Percentiles rank a stretch among this genome's conserved stretches.
Evolutionary conservation across 2,329 filamentous ascomycete species (phyloP).

Genomic region (Stemphylium beticola): DNA sequence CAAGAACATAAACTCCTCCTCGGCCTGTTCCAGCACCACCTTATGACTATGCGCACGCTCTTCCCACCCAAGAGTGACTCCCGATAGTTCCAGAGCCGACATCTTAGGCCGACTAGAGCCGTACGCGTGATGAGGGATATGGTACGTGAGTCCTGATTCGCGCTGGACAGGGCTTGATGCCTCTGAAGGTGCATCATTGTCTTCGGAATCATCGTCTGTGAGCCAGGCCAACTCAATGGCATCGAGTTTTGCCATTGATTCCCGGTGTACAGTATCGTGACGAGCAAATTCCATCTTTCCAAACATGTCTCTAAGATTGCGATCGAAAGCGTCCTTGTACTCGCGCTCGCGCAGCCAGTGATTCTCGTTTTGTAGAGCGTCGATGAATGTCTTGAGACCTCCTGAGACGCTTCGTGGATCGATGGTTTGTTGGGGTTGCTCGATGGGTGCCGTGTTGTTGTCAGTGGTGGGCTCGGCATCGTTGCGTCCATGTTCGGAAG

Average conservation of each 20-base stretch:
- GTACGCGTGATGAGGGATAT: conserved; percentile 1
- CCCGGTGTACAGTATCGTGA: neutral
- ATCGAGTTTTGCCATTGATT: conserved; percentile 2
- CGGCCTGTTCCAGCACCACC: conserved; percentile 12
- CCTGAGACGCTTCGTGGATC: conserved; percentile 17
- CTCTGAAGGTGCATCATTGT: neutral
- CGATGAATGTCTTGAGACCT: conserved; percentile 24
- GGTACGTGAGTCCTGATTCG: neutral
- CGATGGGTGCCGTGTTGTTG: conserved; percentile 9
- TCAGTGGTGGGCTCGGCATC: conserved; percentile 3
- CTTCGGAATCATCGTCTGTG: conserved; percentile 11
- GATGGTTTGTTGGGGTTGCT: conserved; percentile 19
- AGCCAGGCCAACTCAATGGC: conserved; percentile 11
- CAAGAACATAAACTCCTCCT: conserved; percentile 13
- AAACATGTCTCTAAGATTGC: conserved; percentile 21
- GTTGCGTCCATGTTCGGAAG: conserved; percentile 10
- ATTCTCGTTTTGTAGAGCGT: conserved; percentile 38
- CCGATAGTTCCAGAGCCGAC: conserved; percentile 12
- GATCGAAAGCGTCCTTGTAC: conserved; percentile 22
- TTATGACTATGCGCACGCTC: conserved; percentile 9
- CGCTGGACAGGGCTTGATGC: neutral
- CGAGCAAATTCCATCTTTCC: conserved; percentile 10
- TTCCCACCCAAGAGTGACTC: conserved; percentile 13
- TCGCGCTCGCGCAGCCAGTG: conserved; percentile 39
- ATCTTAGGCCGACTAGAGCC: conserved; percentile 11